These are phyloP conservation scores for Spathaspora girioi DNA, from an alignment of 805 yeast species.

Conservation along the genomic window DNA sequence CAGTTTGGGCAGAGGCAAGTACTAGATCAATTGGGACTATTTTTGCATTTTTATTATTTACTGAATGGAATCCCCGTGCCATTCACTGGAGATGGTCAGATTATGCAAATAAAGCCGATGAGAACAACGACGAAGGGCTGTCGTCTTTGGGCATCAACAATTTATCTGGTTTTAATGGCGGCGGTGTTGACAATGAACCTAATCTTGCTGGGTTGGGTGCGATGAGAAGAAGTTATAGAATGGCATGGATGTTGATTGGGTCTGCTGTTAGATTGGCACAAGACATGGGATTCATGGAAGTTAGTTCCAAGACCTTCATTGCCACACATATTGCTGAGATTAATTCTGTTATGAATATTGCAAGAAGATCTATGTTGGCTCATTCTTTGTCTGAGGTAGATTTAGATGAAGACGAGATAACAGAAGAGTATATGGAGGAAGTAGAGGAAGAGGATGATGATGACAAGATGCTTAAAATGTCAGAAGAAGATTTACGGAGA, in stretches of 20 bases:
- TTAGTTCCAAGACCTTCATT: slow-evolving; percentile 66
- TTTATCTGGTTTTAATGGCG: slow-evolving; percentile 2
- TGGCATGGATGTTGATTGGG: slow-evolving; percentile 94
- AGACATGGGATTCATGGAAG: slow-evolving; percentile 76
- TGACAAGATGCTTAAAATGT: slow-evolving; percentile 24
- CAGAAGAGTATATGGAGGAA: slow-evolving; percentile 27
- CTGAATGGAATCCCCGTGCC: slow-evolving; percentile 96
- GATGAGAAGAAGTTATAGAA: slow-evolving; percentile 78
- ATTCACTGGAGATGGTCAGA: slow-evolving; percentile 87
- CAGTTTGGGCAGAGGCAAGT: slow-evolving; percentile 93
- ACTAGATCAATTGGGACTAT: slow-evolving; percentile 85
- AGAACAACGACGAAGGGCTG: slow-evolving; percentile 12
- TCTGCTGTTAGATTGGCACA: slow-evolving; percentile 83
- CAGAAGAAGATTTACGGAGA: slow-evolving; percentile 28
- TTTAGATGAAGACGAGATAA: slow-evolving; percentile 41
- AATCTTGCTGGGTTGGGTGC: slow-evolving; percentile 76
- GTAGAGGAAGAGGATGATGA: slow-evolving; percentile 23
- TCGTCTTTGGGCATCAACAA: not conserved
- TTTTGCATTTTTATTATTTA: slow-evolving; percentile 74
- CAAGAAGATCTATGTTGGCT: slow-evolving; percentile 72
- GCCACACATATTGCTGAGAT: slow-evolving; percentile 87
- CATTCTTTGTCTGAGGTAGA: slow-evolving; percentile 69
- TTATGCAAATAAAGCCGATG: slow-evolving; percentile 65
- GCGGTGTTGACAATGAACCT: slow-evolving; percentile 23
- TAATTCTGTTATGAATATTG: slow-evolving; percentile 75